Conservation (phyloP, 176 grass and related monocot genomes). For the Metroxylon sagu region DNA sequence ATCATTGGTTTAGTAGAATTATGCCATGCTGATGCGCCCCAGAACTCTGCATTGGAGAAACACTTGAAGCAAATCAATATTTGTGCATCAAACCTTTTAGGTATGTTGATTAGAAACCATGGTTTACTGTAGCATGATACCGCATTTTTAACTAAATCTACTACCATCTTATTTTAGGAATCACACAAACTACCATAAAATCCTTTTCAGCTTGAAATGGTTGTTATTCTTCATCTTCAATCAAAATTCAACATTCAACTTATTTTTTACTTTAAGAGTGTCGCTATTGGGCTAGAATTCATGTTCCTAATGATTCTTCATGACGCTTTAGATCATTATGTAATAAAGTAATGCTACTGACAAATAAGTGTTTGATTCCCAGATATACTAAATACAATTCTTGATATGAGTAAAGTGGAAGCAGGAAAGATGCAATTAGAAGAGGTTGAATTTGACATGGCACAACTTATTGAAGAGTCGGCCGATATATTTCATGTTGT, state of each 20-base stretch:
- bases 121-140: no score
- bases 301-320: no score
- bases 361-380: background rate
- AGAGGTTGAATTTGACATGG: constrained; percentile 50
- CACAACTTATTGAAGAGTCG: constrained; percentile 65
- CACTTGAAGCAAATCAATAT: constrained; percentile 41
- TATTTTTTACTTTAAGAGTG: no score
- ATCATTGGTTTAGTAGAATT: constrained; percentile 41
- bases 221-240: no score
- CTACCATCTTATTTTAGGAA: background rate
- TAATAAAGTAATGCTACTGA: no score
- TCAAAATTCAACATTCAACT: no score
- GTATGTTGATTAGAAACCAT: constrained; percentile 26
- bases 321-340: no score
- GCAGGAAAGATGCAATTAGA: constrained; percentile 71
- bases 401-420: constrained; percentile 74
- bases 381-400: constrained; percentile 71
- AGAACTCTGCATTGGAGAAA: constrained; percentile 19
- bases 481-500: constrained; percentile 43
- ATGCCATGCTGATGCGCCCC: constrained; percentile 11
- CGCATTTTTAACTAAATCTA: no score
- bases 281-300: no score
- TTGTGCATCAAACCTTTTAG: constrained; percentile 50
- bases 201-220: no score
- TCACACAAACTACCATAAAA: no score